Evolutionary conservation across 2,329 filamentous ascomycete genomes (phyloP).

Genomic region (Cladophialophora chaetospira): DNA sequence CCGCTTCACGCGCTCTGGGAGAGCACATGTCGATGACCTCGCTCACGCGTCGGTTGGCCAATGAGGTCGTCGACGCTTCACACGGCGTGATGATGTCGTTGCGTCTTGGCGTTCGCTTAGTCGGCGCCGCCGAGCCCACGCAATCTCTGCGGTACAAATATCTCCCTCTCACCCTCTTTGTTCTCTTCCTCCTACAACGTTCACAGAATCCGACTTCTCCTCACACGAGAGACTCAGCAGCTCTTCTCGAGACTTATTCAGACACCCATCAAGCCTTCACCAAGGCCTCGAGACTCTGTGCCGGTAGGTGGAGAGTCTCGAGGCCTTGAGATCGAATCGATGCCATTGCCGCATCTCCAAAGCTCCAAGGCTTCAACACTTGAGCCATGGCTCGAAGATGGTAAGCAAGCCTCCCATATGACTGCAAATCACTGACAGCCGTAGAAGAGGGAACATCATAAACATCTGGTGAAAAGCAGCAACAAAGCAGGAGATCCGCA

Average conservation of each 20-base stretch:
- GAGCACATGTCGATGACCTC: not conserved
- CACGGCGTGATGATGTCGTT: not conserved
- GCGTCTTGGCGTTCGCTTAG: slow-evolving; percentile 11
- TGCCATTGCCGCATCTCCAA: not conserved
- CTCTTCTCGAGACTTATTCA: not conserved
- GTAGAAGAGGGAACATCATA: no score
- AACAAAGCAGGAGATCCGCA: no score
- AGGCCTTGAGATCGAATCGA: slow-evolving; percentile 7
- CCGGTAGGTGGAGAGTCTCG: not conserved
- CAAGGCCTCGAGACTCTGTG: slow-evolving; percentile 14
- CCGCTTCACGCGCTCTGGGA: not conserved
- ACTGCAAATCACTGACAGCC: no score
- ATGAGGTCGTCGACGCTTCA: not conserved
- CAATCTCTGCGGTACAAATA: not conserved
- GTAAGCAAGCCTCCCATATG: no score
- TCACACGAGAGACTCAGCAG: not conserved
- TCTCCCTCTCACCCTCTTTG: not conserved
- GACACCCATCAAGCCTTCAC: not conserved
- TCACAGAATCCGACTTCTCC: slow-evolving; percentile 2
- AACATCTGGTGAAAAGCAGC: no score
- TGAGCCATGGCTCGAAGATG: no score
- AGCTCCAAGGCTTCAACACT: no score
- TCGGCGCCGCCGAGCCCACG: slow-evolving; percentile 7
- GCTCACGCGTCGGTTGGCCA: not conserved
- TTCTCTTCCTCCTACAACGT: not conserved